Evolutionary conservation across 441 rosid genomes (phyloP).

Genomic region (Bocquillonia castaneifolia): DNA sequence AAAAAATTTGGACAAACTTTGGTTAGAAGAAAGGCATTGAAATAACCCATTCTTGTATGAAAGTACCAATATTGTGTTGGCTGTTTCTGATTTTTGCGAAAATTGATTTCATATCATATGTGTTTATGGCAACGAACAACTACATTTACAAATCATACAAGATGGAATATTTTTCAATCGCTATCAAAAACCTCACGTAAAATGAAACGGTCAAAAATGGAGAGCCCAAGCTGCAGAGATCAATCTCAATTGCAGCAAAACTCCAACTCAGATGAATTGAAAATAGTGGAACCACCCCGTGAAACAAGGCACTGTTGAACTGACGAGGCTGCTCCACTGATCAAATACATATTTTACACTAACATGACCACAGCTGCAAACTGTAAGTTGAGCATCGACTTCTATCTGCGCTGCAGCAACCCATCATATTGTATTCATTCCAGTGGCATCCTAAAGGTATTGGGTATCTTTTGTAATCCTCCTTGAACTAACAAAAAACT

Average conservation of each 20-base stretch:
- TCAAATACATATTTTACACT: slow-evolving; percentile 37
- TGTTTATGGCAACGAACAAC: not conserved
- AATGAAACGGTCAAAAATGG: slow-evolving; percentile 26
- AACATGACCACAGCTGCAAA: slow-evolving; percentile 20
- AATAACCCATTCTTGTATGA: not conserved
- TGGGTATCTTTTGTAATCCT: slow-evolving; percentile 20
- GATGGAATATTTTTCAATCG: slow-evolving; percentile 23
- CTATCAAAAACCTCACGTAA: slow-evolving; percentile 1
- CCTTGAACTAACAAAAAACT: slow-evolving; percentile 18
- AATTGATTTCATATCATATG: too few species aligned
- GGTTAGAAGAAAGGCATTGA: not conserved
- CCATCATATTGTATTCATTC: slow-evolving; percentile 11
- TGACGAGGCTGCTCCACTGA: slow-evolving; percentile 15
- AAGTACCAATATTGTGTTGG: not conserved
- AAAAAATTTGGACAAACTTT: not conserved
- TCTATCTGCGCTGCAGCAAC: slow-evolving; percentile 17
- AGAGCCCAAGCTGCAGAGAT: slow-evolving; percentile 28
- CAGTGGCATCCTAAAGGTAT: slow-evolving; percentile 10
- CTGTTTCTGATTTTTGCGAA: too few species aligned
- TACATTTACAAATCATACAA: slow-evolving; percentile 23
- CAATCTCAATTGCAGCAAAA: slow-evolving; percentile 28
- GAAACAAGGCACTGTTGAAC: not conserved
- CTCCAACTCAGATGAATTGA: slow-evolving; percentile 15
- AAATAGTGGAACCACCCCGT: slow-evolving; percentile 25
- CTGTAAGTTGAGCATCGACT: slow-evolving; percentile 6